Evolutionary conservation across 441 rosid genomes (phyloP).

Genomic region (Raphanus hybrid): DNA sequence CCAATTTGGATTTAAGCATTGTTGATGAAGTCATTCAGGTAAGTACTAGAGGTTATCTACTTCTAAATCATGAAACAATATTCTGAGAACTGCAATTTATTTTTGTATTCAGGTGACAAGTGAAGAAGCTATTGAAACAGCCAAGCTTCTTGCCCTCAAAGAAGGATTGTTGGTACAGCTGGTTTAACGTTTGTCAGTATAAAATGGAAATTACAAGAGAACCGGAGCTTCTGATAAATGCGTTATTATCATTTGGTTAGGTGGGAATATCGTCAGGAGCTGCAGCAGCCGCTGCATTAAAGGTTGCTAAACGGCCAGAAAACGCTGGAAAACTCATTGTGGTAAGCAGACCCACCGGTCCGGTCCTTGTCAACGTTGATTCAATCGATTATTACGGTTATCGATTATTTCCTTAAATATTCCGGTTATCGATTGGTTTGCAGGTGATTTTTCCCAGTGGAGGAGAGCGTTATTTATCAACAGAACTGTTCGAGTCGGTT

Average conservation of each 20-base stretch:
- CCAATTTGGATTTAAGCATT: constrained; percentile 36
- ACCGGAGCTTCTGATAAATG: neutral
- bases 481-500: constrained; percentile 75
- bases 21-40: constrained; percentile 45
- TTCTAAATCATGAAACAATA: neutral
- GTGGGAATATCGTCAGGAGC: constrained; percentile 68
- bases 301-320: constrained; percentile 57
- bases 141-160: constrained; percentile 66
- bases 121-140: constrained; percentile 81
- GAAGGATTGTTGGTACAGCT: constrained; percentile 60
- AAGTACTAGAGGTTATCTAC: neutral
- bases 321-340: constrained; percentile 55
- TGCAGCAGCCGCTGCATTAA: constrained; percentile 54
- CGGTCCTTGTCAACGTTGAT: no score
- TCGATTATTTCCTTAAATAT: neutral
- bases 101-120: constrained; percentile 56
- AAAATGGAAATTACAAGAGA: neutral
- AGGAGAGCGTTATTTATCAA: constrained; percentile 86
- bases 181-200: neutral
- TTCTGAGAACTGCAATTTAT: neutral
- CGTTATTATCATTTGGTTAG: constrained; percentile 9
- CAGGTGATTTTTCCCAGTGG: constrained; percentile 91
- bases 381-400: no score
- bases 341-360: constrained; percentile 17
- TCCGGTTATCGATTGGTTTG: constrained; percentile 2